phyloP scores from a whole-genome alignment of 1,284 basidiomycete species.

The Sporisorium sorghi region DNA sequence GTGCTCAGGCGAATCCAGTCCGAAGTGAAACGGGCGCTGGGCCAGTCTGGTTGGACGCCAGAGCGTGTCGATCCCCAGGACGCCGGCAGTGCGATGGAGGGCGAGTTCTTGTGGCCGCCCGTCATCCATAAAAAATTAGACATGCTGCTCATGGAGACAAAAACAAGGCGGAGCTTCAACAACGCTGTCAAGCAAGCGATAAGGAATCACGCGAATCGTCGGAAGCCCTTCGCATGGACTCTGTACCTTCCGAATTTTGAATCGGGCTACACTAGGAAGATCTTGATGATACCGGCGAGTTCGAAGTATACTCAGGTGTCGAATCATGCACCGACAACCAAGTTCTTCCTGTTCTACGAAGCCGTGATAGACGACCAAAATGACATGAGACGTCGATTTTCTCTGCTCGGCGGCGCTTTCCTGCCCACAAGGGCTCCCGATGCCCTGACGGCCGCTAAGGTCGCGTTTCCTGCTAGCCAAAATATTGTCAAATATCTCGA shows the following conservation, averaged over 20 bases:
- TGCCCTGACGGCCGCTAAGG: not conserved
- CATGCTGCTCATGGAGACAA: not conserved
- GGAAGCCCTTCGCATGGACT: not conserved
- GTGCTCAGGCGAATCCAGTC: not conserved
- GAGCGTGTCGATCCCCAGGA: not conserved
- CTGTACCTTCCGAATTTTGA: too few species aligned
- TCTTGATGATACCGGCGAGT: not conserved
- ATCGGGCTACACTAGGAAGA: not conserved
- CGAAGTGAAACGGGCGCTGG: not conserved
- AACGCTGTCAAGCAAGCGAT: not conserved
- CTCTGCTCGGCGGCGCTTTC: conserved; percentile 15
- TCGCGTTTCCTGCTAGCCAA: not conserved
- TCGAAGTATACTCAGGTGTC: too few species aligned
- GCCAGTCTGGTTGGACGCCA: not conserved
- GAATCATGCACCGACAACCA: too few species aligned
- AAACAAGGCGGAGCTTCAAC: not conserved
- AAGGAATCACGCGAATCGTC: too few species aligned
- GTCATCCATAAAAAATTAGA: too few species aligned
- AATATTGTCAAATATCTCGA: not conserved
- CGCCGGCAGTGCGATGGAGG: not conserved
- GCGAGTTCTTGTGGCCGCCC: conserved; percentile 17
- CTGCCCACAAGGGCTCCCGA: conserved; percentile 1
- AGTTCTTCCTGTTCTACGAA: conserved; percentile 11
- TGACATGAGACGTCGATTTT: not conserved
- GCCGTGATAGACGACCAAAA: not conserved